phyloP scores from a whole-genome alignment of 2,329 filamentous ascomycete species.

The Periconia sp. region DNA sequence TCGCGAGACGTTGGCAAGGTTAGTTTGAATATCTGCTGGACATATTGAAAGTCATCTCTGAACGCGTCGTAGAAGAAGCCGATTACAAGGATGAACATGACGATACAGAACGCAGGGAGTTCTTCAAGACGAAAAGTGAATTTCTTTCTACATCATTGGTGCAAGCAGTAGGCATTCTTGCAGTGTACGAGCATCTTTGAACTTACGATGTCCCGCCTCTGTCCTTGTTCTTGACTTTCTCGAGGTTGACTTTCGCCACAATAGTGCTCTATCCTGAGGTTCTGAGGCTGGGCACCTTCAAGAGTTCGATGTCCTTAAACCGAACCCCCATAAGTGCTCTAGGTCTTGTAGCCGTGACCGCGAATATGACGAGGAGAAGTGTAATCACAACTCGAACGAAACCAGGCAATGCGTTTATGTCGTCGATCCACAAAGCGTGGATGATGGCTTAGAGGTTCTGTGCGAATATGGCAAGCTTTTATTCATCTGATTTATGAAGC shows the following conservation, averaged over 20 bases:
- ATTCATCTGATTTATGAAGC: slow-evolving; percentile 23
- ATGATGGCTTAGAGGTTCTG: slow-evolving; percentile 27
- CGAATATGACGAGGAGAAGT: slow-evolving; percentile 27
- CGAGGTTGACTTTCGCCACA: slow-evolving; percentile 23
- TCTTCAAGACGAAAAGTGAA: slow-evolving; percentile 24
- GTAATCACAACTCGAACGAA: slow-evolving; percentile 22
- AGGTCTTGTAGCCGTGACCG: slow-evolving; percentile 22
- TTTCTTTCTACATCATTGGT: slow-evolving; percentile 27
- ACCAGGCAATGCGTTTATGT: slow-evolving; percentile 23
- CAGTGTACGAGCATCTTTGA: neutral
- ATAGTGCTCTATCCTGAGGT: slow-evolving; percentile 19
- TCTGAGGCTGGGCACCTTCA: slow-evolving; percentile 19
- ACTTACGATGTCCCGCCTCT: slow-evolving; percentile 22
- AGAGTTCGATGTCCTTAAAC: slow-evolving; percentile 23
- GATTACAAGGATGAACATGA: slow-evolving; percentile 22
- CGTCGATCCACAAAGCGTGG: slow-evolving; percentile 21
- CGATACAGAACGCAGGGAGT: slow-evolving; percentile 20
- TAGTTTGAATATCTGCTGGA: slow-evolving; percentile 26
- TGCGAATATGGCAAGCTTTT: slow-evolving; percentile 28
- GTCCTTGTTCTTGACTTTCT: slow-evolving; percentile 27
- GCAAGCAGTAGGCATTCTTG: no score
- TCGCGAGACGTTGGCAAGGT: slow-evolving; percentile 15
- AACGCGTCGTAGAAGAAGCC: slow-evolving; percentile 15
- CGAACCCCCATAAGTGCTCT: slow-evolving; percentile 20
- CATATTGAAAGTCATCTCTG: slow-evolving; percentile 16